phyloP scores from a whole-genome alignment of 495 filamentous ascomycete species.

The Penicillium cinerascens region DNA sequence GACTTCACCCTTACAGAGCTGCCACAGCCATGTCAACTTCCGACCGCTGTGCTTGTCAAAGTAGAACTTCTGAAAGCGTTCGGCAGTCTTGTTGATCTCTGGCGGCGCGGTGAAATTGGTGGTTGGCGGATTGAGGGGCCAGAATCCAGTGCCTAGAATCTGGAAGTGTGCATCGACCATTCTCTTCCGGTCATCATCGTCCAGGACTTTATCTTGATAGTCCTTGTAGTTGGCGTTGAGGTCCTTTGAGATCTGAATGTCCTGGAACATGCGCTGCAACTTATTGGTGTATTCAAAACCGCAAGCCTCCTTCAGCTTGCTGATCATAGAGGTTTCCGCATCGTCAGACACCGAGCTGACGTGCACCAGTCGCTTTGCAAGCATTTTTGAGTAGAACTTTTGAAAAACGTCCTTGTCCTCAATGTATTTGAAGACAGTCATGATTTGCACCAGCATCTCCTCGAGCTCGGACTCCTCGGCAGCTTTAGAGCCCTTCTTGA shows the following conservation, averaged over 20 bases:
- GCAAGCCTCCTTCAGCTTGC: slow-evolving; percentile 97
- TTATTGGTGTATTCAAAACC: slow-evolving; percentile 99
- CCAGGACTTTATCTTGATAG: slow-evolving; percentile 58
- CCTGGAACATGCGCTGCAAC: slow-evolving; percentile 98
- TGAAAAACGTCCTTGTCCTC: slow-evolving; percentile 99
- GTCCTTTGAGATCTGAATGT: slow-evolving; percentile 98
- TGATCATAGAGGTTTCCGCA: slow-evolving; percentile 98
- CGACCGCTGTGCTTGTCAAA: slow-evolving; percentile 92
- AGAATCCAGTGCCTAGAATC: slow-evolving; percentile 94
- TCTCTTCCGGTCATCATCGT: slow-evolving; percentile 58
- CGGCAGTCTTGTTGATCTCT: slow-evolving; percentile 80
- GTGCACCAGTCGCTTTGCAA: slow-evolving; percentile 92
- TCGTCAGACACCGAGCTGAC: slow-evolving; percentile 93
- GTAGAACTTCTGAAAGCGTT: slow-evolving; percentile 88
- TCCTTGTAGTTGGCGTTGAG: slow-evolving; percentile 83
- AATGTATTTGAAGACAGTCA: slow-evolving; percentile 99
- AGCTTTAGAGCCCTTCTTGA: slow-evolving; percentile 88
- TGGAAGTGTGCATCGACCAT: slow-evolving; percentile 75
- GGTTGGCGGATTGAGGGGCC: slow-evolving; percentile 82
- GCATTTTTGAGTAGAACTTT: slow-evolving; percentile 96
- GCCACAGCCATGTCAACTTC: slow-evolving; percentile 97
- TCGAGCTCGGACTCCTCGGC: slow-evolving; percentile 93
- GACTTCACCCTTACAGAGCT: slow-evolving; percentile 95
- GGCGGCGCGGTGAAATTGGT: slow-evolving; percentile 83
- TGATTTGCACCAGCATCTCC: slow-evolving; percentile 86